Evolutionary conservation across 805 yeast species (phyloP), one percentile per base, ranked within the genome.

Genomic region (Saturnispora diversa): DNA sequence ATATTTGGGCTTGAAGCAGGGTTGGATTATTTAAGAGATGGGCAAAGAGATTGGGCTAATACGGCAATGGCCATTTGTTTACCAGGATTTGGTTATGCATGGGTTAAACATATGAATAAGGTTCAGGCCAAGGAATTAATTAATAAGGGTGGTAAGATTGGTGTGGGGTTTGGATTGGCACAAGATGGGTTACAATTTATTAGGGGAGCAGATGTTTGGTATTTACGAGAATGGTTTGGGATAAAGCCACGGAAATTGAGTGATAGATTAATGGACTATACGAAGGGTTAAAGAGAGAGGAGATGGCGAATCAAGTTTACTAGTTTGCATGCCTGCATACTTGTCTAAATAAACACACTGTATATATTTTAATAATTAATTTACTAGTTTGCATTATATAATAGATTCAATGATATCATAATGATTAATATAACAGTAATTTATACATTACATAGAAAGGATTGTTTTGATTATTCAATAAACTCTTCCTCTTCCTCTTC

Each of bases 151-250:
- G 62, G 74, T 4, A 53, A 64, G 5, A 59, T 81, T 44, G 94
- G 94, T 0, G 47, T 75, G 2, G 53, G 64, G 2, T 64, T 75
- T 34, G 95, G 95, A 0, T 48, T 80, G 16, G 59, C 73, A 1
- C 87, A 86, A 55, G 95, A 85, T 57, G 58, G 66, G 4, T 55
- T 81, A 50, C 69, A 79, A 24, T 72, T 66, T 48, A 43, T 61
- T 2, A 64, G 81, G 49, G 84, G 84, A 6, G 83, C 80, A 2
- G 59, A 68, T 32, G 68, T 79, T 7, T 84, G 92, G 90, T 82
- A 82, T 49, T 42, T 75, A 37, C 62, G 60, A 17, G 52, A 50
- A 25, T 39, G 56, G 37, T 50, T 59, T 39, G 59, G 57, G 3
- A 49, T 58, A 6, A 39, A 49, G 26, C 60, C 61, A 5, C 48